Base-by-base conservation (phyloP, 176 grass and related monocot genomes). In the Phoenix roebelenii region DNA sequence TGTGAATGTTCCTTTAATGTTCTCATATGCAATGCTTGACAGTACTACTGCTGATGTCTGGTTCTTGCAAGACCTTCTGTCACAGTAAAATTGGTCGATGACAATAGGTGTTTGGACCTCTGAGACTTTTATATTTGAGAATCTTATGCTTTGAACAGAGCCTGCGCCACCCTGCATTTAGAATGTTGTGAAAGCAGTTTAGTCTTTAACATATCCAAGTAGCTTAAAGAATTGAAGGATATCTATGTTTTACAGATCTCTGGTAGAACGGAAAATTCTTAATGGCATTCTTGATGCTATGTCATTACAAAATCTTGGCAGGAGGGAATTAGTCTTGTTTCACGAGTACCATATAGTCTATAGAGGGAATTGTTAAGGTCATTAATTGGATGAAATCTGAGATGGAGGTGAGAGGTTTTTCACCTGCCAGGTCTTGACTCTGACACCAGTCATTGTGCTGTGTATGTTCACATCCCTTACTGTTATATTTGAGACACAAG, bases 391-490 rank as follows among this genome's bases (percentile, higher is more conserved):
- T 44, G 35, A 14, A 44, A 14, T 44, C 35, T 14, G 35, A 44
- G 7, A 44, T 44, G 35, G 10, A 44, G 35, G 35, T 44, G 10
- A 44, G 35, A 44, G 10, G 9, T 3, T 44, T 44, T 9, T 44
- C 0, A 93, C 94, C 88, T 98, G 88, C 94, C 94, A 98, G 75
- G 88, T 98, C 82, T 98, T 98, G 71, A 98, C 92, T 82, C 94
- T 89, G 74, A 98, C 94, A 30, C 88, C 88, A 28, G 59, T 84
- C 88, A 81, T 98, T 15, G 94, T 98, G 71, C 73, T 83, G 77
- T 85, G 83, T 82, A 93, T 89, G 54, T 85, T 92, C 52, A 89
- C 69, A 60, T 93, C 88, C 73, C 94, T 77, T 30, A 98, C 79
- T 49, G 94, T 98, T 73, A 98, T 77, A 81, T 98, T 93, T 10